A percentile compares a stretch with the other conserved stretches of the same genome.
phyloP scores from a whole-genome alignment of 441 rosid species.

The Erodium chrysanthum region DNA sequence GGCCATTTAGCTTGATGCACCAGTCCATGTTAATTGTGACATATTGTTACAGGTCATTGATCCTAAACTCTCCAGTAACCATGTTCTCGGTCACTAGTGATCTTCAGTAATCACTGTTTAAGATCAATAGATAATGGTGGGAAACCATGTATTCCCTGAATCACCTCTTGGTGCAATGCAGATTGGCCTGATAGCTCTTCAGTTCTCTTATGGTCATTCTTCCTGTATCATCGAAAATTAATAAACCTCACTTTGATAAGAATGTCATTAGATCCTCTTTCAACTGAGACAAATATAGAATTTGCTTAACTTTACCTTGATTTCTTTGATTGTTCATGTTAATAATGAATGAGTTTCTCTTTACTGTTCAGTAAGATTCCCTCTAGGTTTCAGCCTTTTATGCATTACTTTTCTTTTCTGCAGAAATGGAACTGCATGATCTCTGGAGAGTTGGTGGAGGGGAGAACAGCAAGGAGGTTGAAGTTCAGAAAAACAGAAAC shows the following conservation, averaged over 20 bases:
- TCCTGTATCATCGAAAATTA: background rate
- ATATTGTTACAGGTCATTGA: background rate
- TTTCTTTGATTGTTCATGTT: conserved; percentile 5
- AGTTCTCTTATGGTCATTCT: background rate
- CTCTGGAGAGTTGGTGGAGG: conserved; percentile 73
- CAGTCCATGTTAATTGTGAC: background rate
- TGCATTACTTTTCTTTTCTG: conserved; percentile 28
- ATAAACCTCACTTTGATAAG: background rate
- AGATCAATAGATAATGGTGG: no score
- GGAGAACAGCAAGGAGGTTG: conserved; percentile 86
- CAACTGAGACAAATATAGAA: background rate
- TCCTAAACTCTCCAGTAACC: background rate
- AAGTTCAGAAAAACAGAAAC: conserved; percentile 70
- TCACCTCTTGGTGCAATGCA: background rate
- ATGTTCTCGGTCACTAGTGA: background rate
- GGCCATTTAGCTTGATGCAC: background rate
- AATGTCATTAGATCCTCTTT: background rate
- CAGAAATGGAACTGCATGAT: conserved; percentile 52
- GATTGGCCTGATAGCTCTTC: background rate
- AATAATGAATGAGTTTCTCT: background rate
- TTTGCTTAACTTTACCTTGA: background rate
- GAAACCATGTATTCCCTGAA: no score
- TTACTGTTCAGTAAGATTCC: conserved; percentile 13
- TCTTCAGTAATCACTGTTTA: background rate
- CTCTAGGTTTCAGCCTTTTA: conserved; percentile 23